A percentile compares a stretch with the other conserved stretches of the same genome.
These are phyloP conservation scores for Arthrobotrys sphaeroides DNA, from an alignment of 2,329 filamentous ascomycete genomes.

Conservation along the genomic window DNA sequence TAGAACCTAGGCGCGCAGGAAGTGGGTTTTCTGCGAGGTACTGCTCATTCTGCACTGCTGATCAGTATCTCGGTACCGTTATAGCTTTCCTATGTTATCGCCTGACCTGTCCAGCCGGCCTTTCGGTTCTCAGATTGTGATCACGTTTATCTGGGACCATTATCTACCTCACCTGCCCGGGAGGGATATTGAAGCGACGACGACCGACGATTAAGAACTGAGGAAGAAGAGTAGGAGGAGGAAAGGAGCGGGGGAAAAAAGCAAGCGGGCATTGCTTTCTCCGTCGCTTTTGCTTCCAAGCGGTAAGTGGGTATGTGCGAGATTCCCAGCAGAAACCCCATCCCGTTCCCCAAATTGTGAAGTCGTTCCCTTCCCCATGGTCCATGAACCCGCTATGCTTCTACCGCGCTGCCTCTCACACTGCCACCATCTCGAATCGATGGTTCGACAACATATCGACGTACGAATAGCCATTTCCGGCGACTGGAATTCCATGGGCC, in stretches of 20 bases:
- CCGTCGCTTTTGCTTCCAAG: not conserved
- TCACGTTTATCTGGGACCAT: constrained; percentile 49
- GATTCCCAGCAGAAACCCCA: constrained; percentile 16
- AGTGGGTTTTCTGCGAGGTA: constrained; percentile 48
- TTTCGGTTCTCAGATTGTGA: constrained; percentile 52
- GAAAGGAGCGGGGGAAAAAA: constrained; percentile 34
- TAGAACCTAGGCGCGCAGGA: constrained; percentile 32
- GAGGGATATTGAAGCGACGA: constrained; percentile 47
- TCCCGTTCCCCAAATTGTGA: constrained; percentile 12
- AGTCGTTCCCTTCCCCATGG: constrained; percentile 12
- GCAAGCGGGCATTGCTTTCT: constrained; percentile 19
- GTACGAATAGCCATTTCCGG: constrained; percentile 50
- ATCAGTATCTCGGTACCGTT: constrained; percentile 54
- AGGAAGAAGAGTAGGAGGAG: not conserved
- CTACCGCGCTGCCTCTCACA: constrained; percentile 10
- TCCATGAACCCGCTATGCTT: not conserved
- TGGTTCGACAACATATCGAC: not conserved
- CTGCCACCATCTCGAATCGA: constrained; percentile 5
- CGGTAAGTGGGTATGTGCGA: constrained; percentile 11
- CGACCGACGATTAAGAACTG: too few relatives aligned
- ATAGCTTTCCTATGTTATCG: constrained; percentile 39
- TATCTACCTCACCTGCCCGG: constrained; percentile 50
- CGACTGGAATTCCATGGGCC: constrained; percentile 38
- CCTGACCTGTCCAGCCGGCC: constrained; percentile 53
- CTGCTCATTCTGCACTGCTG: constrained; percentile 39